Percentiles rank a stretch among this genome's conserved stretches.
Conservation (phyloP, 2,329 filamentous ascomycete genomes). For the Sarocladium strictum region DNA sequence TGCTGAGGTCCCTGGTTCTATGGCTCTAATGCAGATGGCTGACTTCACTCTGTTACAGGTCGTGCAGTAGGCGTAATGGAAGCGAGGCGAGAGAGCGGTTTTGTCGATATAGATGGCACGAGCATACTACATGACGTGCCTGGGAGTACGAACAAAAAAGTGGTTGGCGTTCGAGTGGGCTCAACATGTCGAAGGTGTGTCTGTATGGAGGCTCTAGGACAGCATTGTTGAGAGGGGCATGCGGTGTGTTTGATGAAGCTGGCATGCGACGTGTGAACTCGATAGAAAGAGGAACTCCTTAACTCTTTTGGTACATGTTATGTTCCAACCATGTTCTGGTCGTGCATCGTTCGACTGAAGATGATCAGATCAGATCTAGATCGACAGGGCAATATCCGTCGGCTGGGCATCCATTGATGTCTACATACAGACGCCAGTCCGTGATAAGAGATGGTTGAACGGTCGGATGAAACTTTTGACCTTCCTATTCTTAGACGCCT, state of each 20-base stretch:
- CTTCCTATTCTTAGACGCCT: background rate
- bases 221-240: background rate
- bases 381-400: too few species aligned
- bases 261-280: slow-evolving; percentile 1
- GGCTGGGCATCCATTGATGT: too few species aligned
- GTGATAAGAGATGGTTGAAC: too few species aligned
- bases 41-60: slow-evolving; percentile 18
- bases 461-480: too few species aligned
- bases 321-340: background rate
- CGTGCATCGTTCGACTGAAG: background rate
- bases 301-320: background rate
- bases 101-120: slow-evolving; percentile 1
- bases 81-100: background rate
- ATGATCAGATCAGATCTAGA: too few species aligned
- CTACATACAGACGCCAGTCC: too few species aligned
- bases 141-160: background rate
- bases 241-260: background rate
- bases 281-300: slow-evolving; percentile 7
- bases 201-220: background rate
- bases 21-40: background rate
- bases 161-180: background rate
- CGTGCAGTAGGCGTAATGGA: slow-evolving; percentile 24
- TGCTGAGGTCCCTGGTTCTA: slow-evolving; percentile 14
- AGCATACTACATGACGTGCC: background rate
- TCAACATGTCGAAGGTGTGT: background rate